phyloP scores from a whole-genome alignment of 208 protist species.

The Leishmania lainsoni region DNA sequence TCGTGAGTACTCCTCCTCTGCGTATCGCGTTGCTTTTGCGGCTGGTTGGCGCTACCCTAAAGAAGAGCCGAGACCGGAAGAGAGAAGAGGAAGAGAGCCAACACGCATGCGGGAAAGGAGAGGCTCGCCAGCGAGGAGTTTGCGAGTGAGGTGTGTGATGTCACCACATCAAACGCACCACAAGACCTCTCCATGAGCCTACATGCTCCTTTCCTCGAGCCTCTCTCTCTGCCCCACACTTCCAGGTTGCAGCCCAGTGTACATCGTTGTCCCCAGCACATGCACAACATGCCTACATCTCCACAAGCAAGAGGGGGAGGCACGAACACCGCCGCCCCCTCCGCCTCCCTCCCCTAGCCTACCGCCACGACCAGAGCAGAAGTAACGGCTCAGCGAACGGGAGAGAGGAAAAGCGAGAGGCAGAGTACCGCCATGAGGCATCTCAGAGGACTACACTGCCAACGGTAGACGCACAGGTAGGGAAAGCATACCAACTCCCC shows the following conservation, averaged over 20 bases:
- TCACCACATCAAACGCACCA: background rate
- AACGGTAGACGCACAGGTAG: background rate
- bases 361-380: background rate
- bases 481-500: background rate
- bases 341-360: background rate
- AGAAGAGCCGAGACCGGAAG: background rate
- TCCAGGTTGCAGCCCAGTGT: background rate
- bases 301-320: background rate
- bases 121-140: background rate
- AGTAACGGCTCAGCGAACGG: background rate
- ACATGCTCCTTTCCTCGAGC: background rate
- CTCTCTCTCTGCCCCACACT: background rate
- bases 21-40: background rate
- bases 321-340: background rate
- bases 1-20: background rate
- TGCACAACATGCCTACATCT: background rate
- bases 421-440: background rate
- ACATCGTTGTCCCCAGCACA: background rate
- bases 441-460: background rate
- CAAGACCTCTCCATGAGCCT: background rate
- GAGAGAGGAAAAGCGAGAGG: background rate
- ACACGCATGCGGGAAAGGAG: background rate
- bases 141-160: background rate
- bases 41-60: background rate
- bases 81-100: background rate